A percentile compares a stretch with the other conserved stretches of the same genome.
Evolutionary conservation across 306 rosid species (phyloP).

Genomic region (Pterocarpus macrocarpus): DNA sequence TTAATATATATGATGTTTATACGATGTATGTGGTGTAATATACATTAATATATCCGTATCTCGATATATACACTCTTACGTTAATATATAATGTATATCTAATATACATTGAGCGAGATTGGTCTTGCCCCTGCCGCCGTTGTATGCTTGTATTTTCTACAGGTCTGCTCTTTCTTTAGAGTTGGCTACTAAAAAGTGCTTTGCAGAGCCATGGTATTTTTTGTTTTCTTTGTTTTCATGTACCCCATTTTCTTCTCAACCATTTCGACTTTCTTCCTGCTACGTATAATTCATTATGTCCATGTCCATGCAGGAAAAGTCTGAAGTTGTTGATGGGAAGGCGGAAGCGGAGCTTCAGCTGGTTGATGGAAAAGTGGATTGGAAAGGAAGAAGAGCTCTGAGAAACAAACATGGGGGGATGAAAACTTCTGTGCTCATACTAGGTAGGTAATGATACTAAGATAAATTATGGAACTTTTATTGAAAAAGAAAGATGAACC

Average conservation of each 20-base stretch:
- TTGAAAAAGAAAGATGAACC: neutral
- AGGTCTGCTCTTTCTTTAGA: slow-evolving; percentile 38
- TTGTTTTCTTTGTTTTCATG: neutral
- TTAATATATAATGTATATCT: too few species aligned
- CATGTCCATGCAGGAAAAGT: slow-evolving; percentile 59
- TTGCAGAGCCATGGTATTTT: slow-evolving; percentile 55
- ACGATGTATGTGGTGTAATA: too few species aligned
- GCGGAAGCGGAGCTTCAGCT: slow-evolving; percentile 45
- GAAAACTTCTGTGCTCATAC: slow-evolving; percentile 59
- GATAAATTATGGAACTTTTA: neutral
- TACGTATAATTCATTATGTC: neutral
- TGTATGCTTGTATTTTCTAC: slow-evolving; percentile 27
- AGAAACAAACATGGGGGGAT: slow-evolving; percentile 80
- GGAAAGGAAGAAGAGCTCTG: slow-evolving; percentile 88
- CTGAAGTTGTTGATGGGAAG: slow-evolving; percentile 41
- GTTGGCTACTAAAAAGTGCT: slow-evolving; percentile 2
- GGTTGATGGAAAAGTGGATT: slow-evolving; percentile 85
- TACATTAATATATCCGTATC: too few species aligned
- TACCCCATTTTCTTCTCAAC: neutral
- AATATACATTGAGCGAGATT: slow-evolving; percentile 44
- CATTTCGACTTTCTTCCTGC: slow-evolving; percentile 8
- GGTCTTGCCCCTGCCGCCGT: slow-evolving; percentile 22
- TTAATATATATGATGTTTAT: too few species aligned
- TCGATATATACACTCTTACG: too few species aligned
- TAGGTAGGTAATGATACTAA: slow-evolving; percentile 64